Conservation (phyloP, 345 rosid genomes). For the Eucalyptus coolabah region DNA sequence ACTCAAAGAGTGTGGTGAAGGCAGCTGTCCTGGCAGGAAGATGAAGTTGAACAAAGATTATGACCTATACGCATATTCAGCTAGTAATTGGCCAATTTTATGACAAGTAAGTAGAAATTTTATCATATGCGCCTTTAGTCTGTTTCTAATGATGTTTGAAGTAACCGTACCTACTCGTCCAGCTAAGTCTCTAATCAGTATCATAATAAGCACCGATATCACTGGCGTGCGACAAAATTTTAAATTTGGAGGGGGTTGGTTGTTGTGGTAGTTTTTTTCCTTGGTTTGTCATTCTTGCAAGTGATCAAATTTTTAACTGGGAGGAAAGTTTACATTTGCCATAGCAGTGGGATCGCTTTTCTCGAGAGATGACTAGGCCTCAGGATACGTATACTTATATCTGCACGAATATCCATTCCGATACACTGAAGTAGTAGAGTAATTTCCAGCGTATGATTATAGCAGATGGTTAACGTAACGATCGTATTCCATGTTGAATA, state of each 20-base stretch:
- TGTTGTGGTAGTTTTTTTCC: neutral
- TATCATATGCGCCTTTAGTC: neutral
- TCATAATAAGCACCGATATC: neutral
- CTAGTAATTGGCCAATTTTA: no score
- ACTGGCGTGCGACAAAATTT: neutral
- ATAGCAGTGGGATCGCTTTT: neutral
- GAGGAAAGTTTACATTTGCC: neutral
- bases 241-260: neutral
- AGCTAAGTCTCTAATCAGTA: neutral
- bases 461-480: neutral
- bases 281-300: neutral
- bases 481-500: neutral
- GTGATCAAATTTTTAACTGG: neutral
- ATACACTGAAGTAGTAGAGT: neutral
- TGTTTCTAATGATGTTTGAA: neutral
- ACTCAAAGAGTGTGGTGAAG: no score
- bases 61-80: no score
- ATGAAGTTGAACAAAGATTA: no score
- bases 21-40: no score
- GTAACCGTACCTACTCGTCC: no score
- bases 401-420: neutral
- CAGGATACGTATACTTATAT: no score
- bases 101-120: neutral
- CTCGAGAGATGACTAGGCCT: neutral
- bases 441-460: neutral